These are phyloP conservation scores for Truncatella angustata DNA, from an alignment of 2,329 filamentous ascomycete species.

Conservation along the genomic window DNA sequence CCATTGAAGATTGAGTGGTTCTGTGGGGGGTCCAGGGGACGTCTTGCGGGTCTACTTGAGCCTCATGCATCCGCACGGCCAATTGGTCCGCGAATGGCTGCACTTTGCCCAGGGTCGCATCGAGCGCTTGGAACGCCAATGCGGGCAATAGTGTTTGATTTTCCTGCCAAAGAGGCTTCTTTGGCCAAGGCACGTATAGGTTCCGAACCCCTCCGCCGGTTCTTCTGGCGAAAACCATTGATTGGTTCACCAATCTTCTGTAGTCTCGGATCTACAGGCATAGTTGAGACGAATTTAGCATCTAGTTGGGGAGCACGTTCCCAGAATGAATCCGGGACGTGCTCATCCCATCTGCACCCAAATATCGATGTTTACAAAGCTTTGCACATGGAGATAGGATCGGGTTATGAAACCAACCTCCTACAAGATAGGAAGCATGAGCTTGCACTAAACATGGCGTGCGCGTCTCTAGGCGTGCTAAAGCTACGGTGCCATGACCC, in stretches of 20 bases:
- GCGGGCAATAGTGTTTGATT: conserved; percentile 14
- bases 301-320: too few species aligned
- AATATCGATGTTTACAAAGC: neutral
- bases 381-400: neutral
- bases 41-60: conserved; percentile 3
- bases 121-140: conserved; percentile 10
- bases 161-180: conserved; percentile 9
- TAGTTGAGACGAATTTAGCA: neutral
- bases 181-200: neutral
- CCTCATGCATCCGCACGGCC: conserved; percentile 4
- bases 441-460: neutral
- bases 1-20: neutral
- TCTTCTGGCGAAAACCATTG: neutral
- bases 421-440: neutral
- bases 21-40: conserved; percentile 4
- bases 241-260: neutral
- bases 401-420: conserved; percentile 6
- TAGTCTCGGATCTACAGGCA: neutral
- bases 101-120: neutral
- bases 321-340: neutral
- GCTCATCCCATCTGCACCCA: neutral
- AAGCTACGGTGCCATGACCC: neutral
- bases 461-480: neutral
- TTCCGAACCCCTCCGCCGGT: neutral
- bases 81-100: neutral